Conservation (phyloP, 2,329 filamentous ascomycete genomes). For the Ceratocystis albifundus region DNA sequence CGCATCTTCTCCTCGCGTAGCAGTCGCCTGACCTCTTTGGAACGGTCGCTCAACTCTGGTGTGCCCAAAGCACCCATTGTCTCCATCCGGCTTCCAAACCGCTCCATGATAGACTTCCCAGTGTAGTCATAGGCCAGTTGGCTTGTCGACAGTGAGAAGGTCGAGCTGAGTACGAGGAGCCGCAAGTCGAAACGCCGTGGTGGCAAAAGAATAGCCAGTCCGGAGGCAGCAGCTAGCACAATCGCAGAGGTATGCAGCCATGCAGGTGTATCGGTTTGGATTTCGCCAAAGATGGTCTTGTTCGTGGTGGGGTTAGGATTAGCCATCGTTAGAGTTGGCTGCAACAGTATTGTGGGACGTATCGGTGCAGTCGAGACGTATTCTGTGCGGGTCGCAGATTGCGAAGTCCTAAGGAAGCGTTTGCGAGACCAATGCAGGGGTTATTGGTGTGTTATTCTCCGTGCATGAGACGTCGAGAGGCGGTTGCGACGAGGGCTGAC, state of each 20-base stretch:
- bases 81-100: constrained; percentile 35
- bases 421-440: not conserved
- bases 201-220: constrained; percentile 40
- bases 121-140: constrained; percentile 47
- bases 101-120: constrained; percentile 41
- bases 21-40: constrained; percentile 37
- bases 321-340: not conserved
- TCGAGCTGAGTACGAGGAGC: constrained; percentile 39
- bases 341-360: not conserved
- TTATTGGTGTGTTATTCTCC: not conserved
- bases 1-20: constrained; percentile 38
- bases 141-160: constrained; percentile 43
- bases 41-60: constrained; percentile 46
- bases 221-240: constrained; percentile 37
- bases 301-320: not conserved
- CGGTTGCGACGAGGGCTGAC: not conserved
- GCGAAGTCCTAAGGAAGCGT: not conserved
- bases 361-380: not conserved
- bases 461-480: not conserved
- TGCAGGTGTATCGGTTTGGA: constrained; percentile 27
- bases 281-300: constrained; percentile 10
- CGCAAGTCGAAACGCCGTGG: constrained; percentile 43
- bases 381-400: not conserved
- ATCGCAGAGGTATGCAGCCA: constrained; percentile 40
- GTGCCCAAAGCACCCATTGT: constrained; percentile 31